These are phyloP conservation scores for Naegleria lovaniensis DNA, from an alignment of 208 protist species.

Conservation along the genomic window DNA sequence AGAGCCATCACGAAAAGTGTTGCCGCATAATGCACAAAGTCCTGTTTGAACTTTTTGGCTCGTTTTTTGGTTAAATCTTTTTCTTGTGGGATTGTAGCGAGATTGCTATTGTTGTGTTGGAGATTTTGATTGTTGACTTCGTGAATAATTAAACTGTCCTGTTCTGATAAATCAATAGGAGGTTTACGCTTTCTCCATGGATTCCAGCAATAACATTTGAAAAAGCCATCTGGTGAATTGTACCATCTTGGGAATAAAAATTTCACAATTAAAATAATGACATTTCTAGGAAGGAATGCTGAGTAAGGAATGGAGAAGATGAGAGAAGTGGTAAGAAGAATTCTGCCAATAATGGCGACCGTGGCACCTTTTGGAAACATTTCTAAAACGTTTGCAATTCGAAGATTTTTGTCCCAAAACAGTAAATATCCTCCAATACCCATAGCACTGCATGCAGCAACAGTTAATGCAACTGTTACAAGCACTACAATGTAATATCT, in stretches of 20 bases:
- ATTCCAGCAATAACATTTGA: background rate
- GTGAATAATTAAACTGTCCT: no score
- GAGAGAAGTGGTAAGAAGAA: background rate
- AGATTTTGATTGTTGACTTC: background rate
- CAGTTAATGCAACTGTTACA: background rate
- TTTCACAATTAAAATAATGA: background rate
- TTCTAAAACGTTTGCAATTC: background rate
- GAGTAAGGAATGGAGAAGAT: background rate
- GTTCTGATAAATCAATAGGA: no score
- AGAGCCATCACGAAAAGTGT: background rate
- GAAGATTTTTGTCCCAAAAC: background rate
- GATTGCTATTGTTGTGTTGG: background rate
- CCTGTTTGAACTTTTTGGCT: background rate
- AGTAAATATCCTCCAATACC: constrained; percentile 21
- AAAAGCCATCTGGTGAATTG: background rate
- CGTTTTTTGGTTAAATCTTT: background rate
- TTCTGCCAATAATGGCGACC: background rate
- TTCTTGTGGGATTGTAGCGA: background rate
- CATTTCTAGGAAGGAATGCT: constrained; percentile 21
- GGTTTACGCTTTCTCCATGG: no score
- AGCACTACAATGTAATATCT: constrained; percentile 12
- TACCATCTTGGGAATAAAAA: background rate
- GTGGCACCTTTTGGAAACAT: background rate
- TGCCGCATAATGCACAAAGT: background rate
- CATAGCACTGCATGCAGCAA: background rate